Conservation (phyloP, 441 rosid genomes). For the Mallotus japonicus region DNA sequence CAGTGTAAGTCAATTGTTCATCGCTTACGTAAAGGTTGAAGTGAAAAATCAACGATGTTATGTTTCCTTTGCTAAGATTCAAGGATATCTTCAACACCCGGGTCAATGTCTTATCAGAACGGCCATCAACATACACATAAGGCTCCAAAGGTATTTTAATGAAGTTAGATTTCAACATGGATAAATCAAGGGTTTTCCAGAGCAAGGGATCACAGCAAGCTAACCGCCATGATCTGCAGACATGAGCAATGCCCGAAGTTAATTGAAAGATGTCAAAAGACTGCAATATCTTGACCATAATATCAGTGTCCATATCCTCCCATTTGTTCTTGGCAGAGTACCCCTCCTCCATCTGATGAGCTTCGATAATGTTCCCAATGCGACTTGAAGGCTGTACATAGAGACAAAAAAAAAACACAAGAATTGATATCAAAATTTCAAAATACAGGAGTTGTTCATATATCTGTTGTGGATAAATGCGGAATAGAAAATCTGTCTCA, state of each 20-base stretch:
- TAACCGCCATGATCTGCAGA: constrained; percentile 71
- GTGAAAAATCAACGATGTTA: constrained; percentile 60
- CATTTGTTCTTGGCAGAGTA: constrained; percentile 45
- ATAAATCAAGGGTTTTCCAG: constrained; percentile 79
- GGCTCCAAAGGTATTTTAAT: constrained; percentile 72
- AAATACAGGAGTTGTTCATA: background rate
- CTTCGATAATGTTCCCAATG: constrained; percentile 19
- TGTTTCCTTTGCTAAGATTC: constrained; percentile 65
- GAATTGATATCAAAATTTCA: background rate
- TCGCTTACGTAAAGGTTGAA: constrained; percentile 62
- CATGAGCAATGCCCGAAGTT: constrained; percentile 65
- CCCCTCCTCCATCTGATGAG: constrained; percentile 49
- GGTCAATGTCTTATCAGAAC: constrained; percentile 54
- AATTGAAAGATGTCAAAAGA: constrained; percentile 51
- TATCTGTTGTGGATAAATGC: background rate
- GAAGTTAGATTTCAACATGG: constrained; percentile 60
- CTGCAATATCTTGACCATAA: constrained; percentile 64
- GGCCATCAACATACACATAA: constrained; percentile 63
- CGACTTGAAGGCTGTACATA: constrained; percentile 30
- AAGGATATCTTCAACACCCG: constrained; percentile 56
- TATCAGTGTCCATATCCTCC: constrained; percentile 77
- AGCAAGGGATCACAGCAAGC: constrained; percentile 81
- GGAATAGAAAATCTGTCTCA: background rate
- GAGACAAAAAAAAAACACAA: background rate
- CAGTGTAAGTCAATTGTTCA: constrained; percentile 75